These are phyloP conservation scores for Allium cepa DNA, from an alignment of 106 monocot species.

Conservation along the genomic window DNA sequence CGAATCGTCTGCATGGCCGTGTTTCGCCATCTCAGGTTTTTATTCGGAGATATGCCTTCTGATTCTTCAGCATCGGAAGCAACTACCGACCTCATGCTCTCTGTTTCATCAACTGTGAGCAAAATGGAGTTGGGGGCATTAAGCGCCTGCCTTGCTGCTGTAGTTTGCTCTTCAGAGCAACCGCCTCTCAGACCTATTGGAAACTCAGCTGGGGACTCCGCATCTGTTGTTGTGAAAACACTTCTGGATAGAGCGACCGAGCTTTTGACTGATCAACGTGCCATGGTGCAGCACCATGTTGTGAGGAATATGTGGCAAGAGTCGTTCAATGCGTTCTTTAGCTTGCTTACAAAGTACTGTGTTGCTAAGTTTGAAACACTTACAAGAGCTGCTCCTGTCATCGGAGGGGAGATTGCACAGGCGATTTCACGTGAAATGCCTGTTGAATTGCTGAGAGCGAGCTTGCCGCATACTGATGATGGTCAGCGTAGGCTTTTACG, in stretches of 20 bases:
- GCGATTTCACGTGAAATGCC: constrained; percentile 40
- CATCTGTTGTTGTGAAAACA: constrained; percentile 30
- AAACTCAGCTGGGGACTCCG: constrained; percentile 33
- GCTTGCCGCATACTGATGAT: constrained; percentile 45
- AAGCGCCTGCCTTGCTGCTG: constrained; percentile 41
- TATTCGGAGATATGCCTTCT: constrained; percentile 24
- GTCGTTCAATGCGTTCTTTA: constrained; percentile 44
- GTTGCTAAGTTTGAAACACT: constrained; percentile 30
- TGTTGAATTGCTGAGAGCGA: constrained; percentile 36
- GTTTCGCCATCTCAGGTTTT: constrained; percentile 37
- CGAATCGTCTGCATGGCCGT: constrained; percentile 41
- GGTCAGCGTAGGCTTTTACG: constrained; percentile 23
- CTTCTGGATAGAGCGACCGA: constrained; percentile 38
- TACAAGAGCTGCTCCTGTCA: constrained; percentile 10
- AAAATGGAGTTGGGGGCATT: constrained; percentile 29
- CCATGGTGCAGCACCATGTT: constrained; percentile 8
- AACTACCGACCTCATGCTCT: constrained; percentile 16
- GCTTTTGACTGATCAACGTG: constrained; percentile 19
- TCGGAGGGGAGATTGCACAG: constrained; percentile 8
- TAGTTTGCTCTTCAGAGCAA: constrained; percentile 39
- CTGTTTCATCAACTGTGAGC: constrained; percentile 15
- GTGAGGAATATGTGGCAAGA: constrained; percentile 35
- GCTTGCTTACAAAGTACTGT: constrained; percentile 29
- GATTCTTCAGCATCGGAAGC: constrained; percentile 17
- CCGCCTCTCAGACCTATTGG: constrained; percentile 40